A percentile compares a stretch with the other conserved stretches of the same genome.
Evolutionary conservation across 106 monocot species (phyloP).

Genomic region (Acorus calamus): DNA sequence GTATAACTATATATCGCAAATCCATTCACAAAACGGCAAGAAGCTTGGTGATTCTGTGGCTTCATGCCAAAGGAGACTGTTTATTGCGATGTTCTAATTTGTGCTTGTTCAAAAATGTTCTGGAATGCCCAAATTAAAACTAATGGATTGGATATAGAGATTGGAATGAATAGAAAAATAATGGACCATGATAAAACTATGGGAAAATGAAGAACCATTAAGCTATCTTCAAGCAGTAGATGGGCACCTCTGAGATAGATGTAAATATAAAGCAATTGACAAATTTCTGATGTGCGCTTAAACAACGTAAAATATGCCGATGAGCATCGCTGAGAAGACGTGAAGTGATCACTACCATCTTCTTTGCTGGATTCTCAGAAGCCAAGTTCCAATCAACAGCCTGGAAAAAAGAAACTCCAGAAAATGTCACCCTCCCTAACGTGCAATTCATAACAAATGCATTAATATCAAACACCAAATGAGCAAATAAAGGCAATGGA

Average conservation of each 20-base stretch:
- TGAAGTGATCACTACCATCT: slow-evolving; percentile 75
- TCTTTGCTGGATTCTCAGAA: slow-evolving; percentile 34
- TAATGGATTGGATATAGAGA: too few relatives aligned
- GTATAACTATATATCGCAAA: too few relatives aligned
- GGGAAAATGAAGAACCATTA: slow-evolving; percentile 1
- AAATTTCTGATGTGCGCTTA: slow-evolving; percentile 51
- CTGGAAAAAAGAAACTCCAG: slow-evolving; percentile 24
- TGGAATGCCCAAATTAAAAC: too few relatives aligned
- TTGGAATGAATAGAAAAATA: too few relatives aligned
- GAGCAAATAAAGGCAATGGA: background rate
- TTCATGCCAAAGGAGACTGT: too few relatives aligned
- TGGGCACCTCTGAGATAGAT: slow-evolving; percentile 82
- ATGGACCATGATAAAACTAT: background rate
- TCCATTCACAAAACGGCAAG: too few relatives aligned
- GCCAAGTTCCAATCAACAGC: slow-evolving; percentile 52
- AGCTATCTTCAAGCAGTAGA: background rate
- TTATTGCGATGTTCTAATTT: too few relatives aligned
- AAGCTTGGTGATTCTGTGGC: too few relatives aligned
- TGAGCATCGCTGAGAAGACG: slow-evolving; percentile 91
- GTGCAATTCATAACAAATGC: background rate
- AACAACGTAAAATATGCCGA: slow-evolving; percentile 78
- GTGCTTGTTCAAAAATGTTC: too few relatives aligned
- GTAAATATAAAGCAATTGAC: slow-evolving; percentile 65
- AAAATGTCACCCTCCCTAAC: too few relatives aligned
- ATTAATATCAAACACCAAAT: background rate